Conservation (phyloP, 73 alveolate species). For the Stentor roeselii region DNA sequence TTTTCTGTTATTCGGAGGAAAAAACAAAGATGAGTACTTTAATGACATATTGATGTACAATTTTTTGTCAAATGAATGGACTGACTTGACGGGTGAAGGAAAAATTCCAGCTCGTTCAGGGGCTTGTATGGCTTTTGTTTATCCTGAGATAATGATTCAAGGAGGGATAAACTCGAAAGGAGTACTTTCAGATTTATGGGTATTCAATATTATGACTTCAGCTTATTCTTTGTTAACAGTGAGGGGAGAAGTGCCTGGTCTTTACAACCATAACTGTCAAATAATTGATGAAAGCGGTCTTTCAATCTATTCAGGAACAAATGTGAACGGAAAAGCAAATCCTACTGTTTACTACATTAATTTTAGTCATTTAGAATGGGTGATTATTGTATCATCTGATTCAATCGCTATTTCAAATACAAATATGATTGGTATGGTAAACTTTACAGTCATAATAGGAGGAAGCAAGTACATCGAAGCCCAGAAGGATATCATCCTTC, state of each 20-base stretch:
- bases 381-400: too few relatives aligned
- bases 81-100: neutral
- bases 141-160: neutral
- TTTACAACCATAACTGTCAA: neutral
- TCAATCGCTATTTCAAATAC: too few relatives aligned
- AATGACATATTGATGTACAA: neutral
- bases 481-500: too few relatives aligned
- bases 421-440: too few relatives aligned
- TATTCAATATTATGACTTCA: neutral
- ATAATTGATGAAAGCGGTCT: neutral
- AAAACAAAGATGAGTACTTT: neutral
- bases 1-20: constrained; percentile 11
- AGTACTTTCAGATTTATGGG: neutral
- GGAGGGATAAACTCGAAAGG: neutral
- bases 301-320: neutral
- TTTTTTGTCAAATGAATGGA: constrained; percentile 9
- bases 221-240: neutral
- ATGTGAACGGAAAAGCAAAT: too few relatives aligned
- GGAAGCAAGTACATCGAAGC: too few relatives aligned
- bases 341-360: too few relatives aligned
- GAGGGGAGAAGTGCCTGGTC: neutral
- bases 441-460: too few relatives aligned
- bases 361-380: too few relatives aligned
- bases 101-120: neutral
- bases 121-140: neutral